Base-by-base conservation (phyloP, 139 green algal genomes). In the Chlamydomonas eustigma region DNA sequence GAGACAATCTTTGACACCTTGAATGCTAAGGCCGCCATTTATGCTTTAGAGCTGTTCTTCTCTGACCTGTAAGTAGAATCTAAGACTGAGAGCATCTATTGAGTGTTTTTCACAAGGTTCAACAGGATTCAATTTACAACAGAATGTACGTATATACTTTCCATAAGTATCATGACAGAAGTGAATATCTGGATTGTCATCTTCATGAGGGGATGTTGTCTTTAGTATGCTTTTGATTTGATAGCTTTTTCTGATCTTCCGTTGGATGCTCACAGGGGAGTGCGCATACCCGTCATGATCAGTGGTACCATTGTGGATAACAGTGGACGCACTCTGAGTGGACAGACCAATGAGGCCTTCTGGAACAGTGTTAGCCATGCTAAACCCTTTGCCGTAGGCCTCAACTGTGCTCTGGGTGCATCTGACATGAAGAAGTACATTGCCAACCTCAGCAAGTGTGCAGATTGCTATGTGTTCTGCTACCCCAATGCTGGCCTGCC, bases 1-100 rank as follows among this genome's bases (percentile, higher is more conserved):
- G 95, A 99, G 88, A 99, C 95, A 38, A 99, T 99, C 86, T 99
- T 99, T 75, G 95, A 99, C 88, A 98, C 95, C 4, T 85, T 97
- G 25, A 99, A 99, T 79, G 92, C 95, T 71, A 97, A 97, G 86
- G 95, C 94, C 3, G 93, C 94, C 31, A 68, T 98, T 51, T 97
- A 90, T 76, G 94, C 95, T 0, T 86, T 98, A 71, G 93, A 98
- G 82, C 83, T 89, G 78, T 93, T 97, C 80, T 98, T 98, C 78
- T 85, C 87, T 34, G 87, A 93, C 39, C 78, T 82, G 69, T 51
- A 73, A 68, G 52, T 28, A 68, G 32, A 22, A 12, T n/a, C n/a
- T n/a, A n/a, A n/a, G n/a, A n/a, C n/a, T n/a, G n/a, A n/a, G n/a
- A n/a, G n/a, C n/a, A n/a, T n/a, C n/a, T n/a, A n/a, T n/a, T n/a